Conservation (phyloP, 1,284 basidiomycete species). For the Wolfiporia cocos region DNA sequence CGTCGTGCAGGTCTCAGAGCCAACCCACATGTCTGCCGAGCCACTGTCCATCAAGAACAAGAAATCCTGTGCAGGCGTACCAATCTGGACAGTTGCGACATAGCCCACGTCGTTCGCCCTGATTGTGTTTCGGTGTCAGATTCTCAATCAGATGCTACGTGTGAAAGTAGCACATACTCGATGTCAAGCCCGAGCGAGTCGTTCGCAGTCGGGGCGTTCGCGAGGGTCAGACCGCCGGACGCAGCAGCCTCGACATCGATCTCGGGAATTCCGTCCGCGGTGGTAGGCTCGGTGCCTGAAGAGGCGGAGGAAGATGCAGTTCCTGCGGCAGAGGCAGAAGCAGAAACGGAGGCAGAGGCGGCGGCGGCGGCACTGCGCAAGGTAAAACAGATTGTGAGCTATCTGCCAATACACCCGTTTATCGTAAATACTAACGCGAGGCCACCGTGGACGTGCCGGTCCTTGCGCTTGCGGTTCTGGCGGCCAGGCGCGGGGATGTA, state of each 20-base stretch:
- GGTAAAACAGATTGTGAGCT: background rate
- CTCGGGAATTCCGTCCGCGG: constrained; percentile 21
- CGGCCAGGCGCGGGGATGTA: constrained; percentile 22
- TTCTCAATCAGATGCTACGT: background rate
- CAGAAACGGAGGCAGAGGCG: constrained; percentile 5
- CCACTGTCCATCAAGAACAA: constrained; percentile 82
- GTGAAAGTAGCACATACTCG: constrained; percentile 36
- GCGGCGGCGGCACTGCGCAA: constrained; percentile 9
- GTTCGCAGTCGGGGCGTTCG: constrained; percentile 43
- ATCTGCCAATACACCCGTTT: background rate
- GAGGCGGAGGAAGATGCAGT: background rate
- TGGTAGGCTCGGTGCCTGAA: constrained; percentile 18
- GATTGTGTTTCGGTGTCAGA: constrained; percentile 1
- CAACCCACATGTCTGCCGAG: constrained; percentile 82
- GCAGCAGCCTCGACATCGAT: constrained; percentile 33
- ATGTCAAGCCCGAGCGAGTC: constrained; percentile 72
- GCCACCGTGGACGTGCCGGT: constrained; percentile 20
- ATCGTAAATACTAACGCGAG: constrained; percentile 6
- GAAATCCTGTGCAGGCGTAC: constrained; percentile 70
- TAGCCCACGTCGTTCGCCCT: constrained; percentile 50
- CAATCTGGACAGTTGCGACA: constrained; percentile 71
- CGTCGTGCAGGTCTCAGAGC: constrained; percentile 49
- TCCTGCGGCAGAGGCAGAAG: constrained; percentile 7
- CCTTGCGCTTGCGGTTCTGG: constrained; percentile 29
- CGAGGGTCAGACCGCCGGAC: constrained; percentile 39